Evolutionary conservation across 2,329 filamentous ascomycete species (phyloP), one percentile per base, ranked within the genome.

Genomic region (Claviceps paspali): DNA sequence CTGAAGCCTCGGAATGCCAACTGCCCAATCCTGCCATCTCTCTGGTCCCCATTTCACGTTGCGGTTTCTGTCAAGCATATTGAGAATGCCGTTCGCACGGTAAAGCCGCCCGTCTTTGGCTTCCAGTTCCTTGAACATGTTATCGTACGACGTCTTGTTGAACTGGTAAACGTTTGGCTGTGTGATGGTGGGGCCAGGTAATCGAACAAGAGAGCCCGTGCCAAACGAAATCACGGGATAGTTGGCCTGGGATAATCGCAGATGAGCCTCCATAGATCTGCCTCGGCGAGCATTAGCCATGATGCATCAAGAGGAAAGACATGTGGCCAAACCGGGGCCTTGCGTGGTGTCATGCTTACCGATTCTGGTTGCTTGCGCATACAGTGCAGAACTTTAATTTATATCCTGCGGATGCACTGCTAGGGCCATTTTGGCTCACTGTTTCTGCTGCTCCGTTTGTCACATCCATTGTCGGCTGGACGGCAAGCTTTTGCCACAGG

Each of bases 221-320:
- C 91, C 91, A 56, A 96, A 98, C 14, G 88, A 96, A 49, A 96
- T 92, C 48, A 94, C 88, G n/a, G 91, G 91, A 52, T 91, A 96
- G 34, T 79, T 64, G 33, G 85, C 83, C 42, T 82, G 73, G 4
- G 91, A 84, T 24, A 98, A 78, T 44, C 84, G 83, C 21, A 95
- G 75, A 59, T 98, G 91, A n/a, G 88, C 88, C 69, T 96, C 91
- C 91, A 98, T 96, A 15, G 56, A 57, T 44, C 55, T 59, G 22
- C 17, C 18, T 7, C 29, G 21, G 9, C 17, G 12, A 22, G 6
- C 15, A n/a, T 37, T 32, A 37, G 35, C 29, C 17, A 6, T 26
- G 18, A 12, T 8, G 12, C 15, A 21, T 15, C 9, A 24, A 18
- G 6, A 14, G 17, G 21, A 23, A 4, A 7, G 2, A 17, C 7